Evolutionary conservation across 2,329 filamentous ascomycete species (phyloP).

Genomic region (Exserohilum rostratum): DNA sequence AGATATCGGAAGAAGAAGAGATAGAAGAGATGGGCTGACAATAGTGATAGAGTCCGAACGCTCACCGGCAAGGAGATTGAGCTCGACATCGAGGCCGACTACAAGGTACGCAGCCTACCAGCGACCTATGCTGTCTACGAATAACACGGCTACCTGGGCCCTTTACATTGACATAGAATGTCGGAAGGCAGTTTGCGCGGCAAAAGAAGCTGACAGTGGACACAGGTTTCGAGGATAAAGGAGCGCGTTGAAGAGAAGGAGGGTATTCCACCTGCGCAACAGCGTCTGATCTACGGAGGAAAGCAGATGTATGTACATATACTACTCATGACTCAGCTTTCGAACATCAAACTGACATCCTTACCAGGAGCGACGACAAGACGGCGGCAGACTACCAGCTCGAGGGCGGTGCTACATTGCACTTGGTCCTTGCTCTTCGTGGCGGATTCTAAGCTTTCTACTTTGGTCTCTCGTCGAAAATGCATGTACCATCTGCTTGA

Average conservation of each 20-base stretch:
- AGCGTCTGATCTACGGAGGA: conserved; percentile 92
- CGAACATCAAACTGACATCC: conserved; percentile 6
- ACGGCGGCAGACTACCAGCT: conserved; percentile 89
- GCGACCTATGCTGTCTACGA: too few species aligned
- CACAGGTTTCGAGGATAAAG: conserved; percentile 91
- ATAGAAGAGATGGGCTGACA: conserved; percentile 15
- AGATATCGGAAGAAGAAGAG: neutral
- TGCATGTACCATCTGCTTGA: neutral
- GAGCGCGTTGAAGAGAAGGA: conserved; percentile 99
- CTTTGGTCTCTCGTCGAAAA: neutral
- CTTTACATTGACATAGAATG: neutral
- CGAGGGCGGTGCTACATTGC: conserved; percentile 88
- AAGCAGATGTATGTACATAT: conserved; percentile 81
- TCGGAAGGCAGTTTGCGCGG: rapidly evolving
- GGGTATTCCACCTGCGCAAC: conserved; percentile 95
- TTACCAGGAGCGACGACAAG: conserved; percentile 88
- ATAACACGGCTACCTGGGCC: too few species aligned
- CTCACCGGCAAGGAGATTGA: conserved; percentile 99
- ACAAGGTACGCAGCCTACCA: conserved; percentile 69
- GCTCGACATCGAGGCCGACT: conserved; percentile 91
- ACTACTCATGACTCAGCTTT: too few species aligned
- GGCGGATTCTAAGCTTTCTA: conserved; percentile 62
- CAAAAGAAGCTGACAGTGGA: conserved; percentile 12
- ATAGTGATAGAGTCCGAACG: conserved; percentile 79
- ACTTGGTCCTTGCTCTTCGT: conserved; percentile 91